phyloP scores from a whole-genome alignment of 768 basidiomycete genomes.

The Suillus brevipes region DNA sequence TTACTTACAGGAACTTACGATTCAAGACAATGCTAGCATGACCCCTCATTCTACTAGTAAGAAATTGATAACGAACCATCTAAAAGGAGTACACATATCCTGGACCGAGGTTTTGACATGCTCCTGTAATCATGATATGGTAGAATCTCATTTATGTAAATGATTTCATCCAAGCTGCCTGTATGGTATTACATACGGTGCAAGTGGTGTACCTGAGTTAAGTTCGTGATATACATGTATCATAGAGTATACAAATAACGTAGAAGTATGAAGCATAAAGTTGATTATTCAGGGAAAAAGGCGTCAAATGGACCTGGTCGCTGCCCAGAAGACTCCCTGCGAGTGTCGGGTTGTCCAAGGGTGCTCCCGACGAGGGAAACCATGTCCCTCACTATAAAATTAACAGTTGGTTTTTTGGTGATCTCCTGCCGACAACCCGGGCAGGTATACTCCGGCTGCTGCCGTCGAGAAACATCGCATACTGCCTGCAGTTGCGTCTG shows the following conservation, averaged over 20 bases:
- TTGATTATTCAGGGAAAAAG: slow-evolving; percentile 38
- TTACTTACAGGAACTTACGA: too few species aligned
- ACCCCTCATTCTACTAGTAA: too few species aligned
- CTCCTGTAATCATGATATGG: too few species aligned
- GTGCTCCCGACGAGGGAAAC: slow-evolving; percentile 49
- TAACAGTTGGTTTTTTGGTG: slow-evolving; percentile 53
- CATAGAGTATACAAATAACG: slow-evolving; percentile 3
- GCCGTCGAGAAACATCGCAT: slow-evolving; percentile 26
- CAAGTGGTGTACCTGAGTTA: too few species aligned
- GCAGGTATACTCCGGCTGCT: slow-evolving; percentile 59
- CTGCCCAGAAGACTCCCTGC: neutral
- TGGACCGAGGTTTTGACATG: too few species aligned
- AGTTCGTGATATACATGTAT: slow-evolving; percentile 3
- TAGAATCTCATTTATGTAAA: too few species aligned
- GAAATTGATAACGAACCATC: too few species aligned
- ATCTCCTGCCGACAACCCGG: slow-evolving; percentile 63
- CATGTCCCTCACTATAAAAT: slow-evolving; percentile 60
- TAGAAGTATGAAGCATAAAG: neutral
- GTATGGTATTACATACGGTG: slow-evolving; percentile 6
- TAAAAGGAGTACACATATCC: too few species aligned
- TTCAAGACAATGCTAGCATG: too few species aligned
- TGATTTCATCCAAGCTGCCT: too few species aligned
- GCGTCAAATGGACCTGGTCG: slow-evolving; percentile 44
- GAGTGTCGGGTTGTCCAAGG: slow-evolving; percentile 48
- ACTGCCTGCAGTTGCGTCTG: slow-evolving; percentile 18